Conservation (phyloP, 768 basidiomycete species). For the Pisolithus albus region DNA sequence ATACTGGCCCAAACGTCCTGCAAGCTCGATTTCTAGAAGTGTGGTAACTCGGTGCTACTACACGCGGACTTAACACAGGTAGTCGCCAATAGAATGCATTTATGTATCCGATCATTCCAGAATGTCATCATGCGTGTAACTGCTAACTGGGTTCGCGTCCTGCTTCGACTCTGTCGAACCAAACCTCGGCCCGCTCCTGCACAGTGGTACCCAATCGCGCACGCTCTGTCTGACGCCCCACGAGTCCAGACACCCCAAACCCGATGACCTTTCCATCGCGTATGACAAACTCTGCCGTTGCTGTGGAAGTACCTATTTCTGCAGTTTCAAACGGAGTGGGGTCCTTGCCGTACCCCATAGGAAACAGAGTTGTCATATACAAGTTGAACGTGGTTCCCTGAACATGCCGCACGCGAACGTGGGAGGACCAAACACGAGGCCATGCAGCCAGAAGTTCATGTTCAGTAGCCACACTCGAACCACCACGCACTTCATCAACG, state of each 20-base stretch:
- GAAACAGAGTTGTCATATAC: conserved; percentile 24
- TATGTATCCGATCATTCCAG: too few relatives aligned
- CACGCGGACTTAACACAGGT: too few relatives aligned
- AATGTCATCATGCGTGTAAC: too few relatives aligned
- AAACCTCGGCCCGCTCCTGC: conserved; percentile 25
- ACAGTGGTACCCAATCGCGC: conserved; percentile 14
- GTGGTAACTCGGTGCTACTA: too few relatives aligned
- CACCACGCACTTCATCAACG: conserved; percentile 14
- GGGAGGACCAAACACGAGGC: conserved; percentile 32
- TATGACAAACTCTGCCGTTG: conserved; percentile 18
- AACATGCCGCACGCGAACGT: conserved; percentile 26
- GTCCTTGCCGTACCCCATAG: conserved; percentile 33
- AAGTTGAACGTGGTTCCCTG: conserved; percentile 17
- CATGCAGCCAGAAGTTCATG: conserved; percentile 29
- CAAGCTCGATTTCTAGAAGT: too few relatives aligned
- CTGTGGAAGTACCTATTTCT: conserved; percentile 1
- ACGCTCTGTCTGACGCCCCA: conserved; percentile 14
- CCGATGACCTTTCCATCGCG: conserved; percentile 24
- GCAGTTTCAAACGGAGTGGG: conserved; percentile 25
- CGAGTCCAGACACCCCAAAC: conserved; percentile 19
- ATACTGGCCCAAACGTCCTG: too few relatives aligned
- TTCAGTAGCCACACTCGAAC: conserved; percentile 1
- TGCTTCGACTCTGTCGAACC: conserved; percentile 21
- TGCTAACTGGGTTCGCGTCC: too few relatives aligned
- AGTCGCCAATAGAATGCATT: too few relatives aligned